Conservation (phyloP, 2,329 filamentous ascomycete genomes). For the Lasiodiplodia gonubiensis region DNA sequence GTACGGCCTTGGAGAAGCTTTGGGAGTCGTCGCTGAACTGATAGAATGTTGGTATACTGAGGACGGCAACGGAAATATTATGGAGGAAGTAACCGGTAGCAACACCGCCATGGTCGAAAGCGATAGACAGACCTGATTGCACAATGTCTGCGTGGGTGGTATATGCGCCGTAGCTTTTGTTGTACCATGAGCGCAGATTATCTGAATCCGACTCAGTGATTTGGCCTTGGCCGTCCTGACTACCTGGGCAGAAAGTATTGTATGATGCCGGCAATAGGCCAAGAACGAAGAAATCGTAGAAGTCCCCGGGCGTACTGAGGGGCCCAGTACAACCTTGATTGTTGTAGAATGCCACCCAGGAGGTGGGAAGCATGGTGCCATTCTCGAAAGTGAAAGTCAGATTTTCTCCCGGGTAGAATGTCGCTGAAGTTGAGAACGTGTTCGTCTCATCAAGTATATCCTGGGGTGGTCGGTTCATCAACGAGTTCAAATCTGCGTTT, state of each 20-base stretch:
- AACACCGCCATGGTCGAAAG: constrained; percentile 32
- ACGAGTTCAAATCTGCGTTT: constrained; percentile 51
- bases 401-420: constrained; percentile 32
- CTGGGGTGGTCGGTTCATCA: constrained; percentile 35
- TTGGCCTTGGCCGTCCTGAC: too few species aligned
- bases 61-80: constrained; percentile 47
- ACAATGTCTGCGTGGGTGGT: constrained; percentile 35
- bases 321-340: constrained; percentile 35
- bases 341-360: constrained; percentile 36
- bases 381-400: constrained; percentile 43
- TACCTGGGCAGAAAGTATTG: constrained; percentile 20
- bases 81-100: constrained; percentile 52
- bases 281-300: constrained; percentile 54
- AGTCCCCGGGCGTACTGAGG: constrained; percentile 49
- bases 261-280: constrained; percentile 36
- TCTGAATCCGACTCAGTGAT: not conserved
- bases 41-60: constrained; percentile 50
- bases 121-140: constrained; percentile 34
- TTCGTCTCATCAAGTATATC: constrained; percentile 36
- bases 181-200: constrained; percentile 32
- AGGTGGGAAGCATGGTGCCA: constrained; percentile 31
- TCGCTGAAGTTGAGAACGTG: constrained; percentile 37
- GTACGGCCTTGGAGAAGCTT: constrained; percentile 41
- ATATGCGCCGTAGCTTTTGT: constrained; percentile 34
- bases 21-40: constrained; percentile 32